Evolutionary conservation across 139 green algal species (phyloP).

Genomic region (Chlorella sp.): DNA sequence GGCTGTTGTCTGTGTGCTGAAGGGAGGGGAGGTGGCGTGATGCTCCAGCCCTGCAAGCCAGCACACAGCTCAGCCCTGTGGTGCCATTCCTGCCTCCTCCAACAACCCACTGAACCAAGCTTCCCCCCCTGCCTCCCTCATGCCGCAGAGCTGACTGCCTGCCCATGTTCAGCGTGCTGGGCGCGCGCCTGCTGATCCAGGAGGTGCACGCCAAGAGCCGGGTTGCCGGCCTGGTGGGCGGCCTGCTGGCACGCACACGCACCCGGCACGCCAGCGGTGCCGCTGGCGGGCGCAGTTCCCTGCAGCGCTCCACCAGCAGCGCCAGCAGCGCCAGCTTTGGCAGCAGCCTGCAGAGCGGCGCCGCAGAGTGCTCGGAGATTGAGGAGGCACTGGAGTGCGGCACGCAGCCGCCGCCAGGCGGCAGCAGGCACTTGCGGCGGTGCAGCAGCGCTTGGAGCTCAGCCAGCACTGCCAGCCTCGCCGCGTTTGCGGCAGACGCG

Average conservation of each 20-base stretch:
- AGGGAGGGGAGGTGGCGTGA: no score
- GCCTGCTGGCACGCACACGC: not conserved
- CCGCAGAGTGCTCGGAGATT: not conserved
- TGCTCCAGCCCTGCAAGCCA: no score
- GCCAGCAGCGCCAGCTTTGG: not conserved
- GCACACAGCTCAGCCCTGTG: no score
- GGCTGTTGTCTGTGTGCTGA: no score
- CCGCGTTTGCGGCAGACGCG: not conserved
- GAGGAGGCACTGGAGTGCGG: not conserved
- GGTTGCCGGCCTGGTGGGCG: not conserved
- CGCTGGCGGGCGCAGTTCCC: not conserved
- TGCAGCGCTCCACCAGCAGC: no score
- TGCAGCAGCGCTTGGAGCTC: conserved; percentile 7
- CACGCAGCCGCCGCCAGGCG: not conserved
- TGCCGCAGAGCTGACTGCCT: conserved; percentile 30
- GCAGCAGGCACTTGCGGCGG: not conserved
- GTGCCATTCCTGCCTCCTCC: no score
- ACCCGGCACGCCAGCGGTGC: not conserved
- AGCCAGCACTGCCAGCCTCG: conserved; percentile 3
- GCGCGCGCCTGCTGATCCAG: conserved; percentile 24
- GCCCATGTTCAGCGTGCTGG: conserved; percentile 27
- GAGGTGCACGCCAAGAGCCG: conserved; percentile 23
- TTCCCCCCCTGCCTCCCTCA: not conserved
- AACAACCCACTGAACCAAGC: no score
- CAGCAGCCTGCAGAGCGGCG: not conserved